A percentile compares a stretch with the other conserved stretches of the same genome.
Conservation (phyloP, 192 early-diverging fungal genomes). For the Linnemannia schmuckeri region DNA sequence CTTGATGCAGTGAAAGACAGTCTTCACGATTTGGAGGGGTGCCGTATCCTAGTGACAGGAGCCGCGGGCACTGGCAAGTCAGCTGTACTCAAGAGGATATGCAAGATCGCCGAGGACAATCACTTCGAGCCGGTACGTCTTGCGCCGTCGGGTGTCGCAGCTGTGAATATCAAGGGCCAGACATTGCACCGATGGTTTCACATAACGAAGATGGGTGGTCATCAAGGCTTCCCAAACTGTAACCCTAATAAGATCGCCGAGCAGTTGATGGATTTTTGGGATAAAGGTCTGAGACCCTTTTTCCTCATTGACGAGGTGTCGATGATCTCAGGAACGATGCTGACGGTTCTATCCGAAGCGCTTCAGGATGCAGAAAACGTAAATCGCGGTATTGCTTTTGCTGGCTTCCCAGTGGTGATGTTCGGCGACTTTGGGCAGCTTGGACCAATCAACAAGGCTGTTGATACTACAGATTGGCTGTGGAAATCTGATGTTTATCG, state of each 20-base stretch:
- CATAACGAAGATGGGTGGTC: slow-evolving; percentile 6
- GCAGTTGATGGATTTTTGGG: too few relatives aligned
- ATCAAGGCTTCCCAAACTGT: slow-evolving; percentile 12
- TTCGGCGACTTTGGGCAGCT: slow-evolving; percentile 34
- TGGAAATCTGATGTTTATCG: slow-evolving; percentile 20
- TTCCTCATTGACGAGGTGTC: too few relatives aligned
- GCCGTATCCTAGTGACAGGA: slow-evolving; percentile 28
- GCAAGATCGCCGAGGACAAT: slow-evolving; percentile 5
- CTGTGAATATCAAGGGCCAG: slow-evolving; percentile 22
- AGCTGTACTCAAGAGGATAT: background rate
- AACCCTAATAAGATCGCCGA: background rate
- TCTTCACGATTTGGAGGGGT: background rate
- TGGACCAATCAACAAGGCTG: slow-evolving; percentile 18
- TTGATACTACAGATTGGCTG: slow-evolving; percentile 19
- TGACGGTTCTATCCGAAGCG: too few relatives aligned
- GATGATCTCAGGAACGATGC: too few relatives aligned
- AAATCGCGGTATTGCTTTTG: slow-evolving; percentile 3
- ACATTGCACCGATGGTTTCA: slow-evolving; percentile 32
- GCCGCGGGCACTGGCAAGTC: slow-evolving; percentile 33
- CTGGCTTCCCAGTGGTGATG: slow-evolving; percentile 10
- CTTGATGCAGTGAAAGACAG: background rate
- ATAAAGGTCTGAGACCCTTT: too few relatives aligned
- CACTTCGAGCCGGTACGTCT: slow-evolving; percentile 6
- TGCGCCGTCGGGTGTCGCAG: slow-evolving; percentile 25
- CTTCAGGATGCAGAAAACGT: slow-evolving; percentile 12